Percentiles rank a stretch among this genome's conserved stretches.
phyloP scores from a whole-genome alignment of 306 rosid genomes.

The Inga leiocalycina region DNA sequence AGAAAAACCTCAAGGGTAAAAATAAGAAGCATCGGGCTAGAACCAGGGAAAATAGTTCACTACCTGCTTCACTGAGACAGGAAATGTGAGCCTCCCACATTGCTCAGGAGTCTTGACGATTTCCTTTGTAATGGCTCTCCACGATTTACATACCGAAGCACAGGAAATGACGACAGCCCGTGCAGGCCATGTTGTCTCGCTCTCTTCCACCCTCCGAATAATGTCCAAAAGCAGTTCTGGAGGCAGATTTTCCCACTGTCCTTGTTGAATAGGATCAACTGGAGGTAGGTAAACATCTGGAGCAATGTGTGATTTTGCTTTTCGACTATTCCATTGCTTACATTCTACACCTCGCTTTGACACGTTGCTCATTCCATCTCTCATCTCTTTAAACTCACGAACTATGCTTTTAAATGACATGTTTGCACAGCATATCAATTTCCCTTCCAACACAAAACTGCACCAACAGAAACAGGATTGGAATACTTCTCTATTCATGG shows the following conservation, averaged over 20 bases:
- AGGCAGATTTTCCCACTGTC: slow-evolving; percentile 75
- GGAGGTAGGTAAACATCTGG: slow-evolving; percentile 50
- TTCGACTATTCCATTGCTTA: slow-evolving; percentile 52
- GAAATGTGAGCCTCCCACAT: slow-evolving; percentile 84
- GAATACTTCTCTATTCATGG: neutral
- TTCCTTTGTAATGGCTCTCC: slow-evolving; percentile 66
- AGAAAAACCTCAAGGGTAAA: neutral
- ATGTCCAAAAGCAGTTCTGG: slow-evolving; percentile 78
- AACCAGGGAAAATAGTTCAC: neutral
- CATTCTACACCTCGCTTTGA: slow-evolving; percentile 59
- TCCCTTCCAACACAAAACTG: slow-evolving; percentile 36
- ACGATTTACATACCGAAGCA: slow-evolving; percentile 77
- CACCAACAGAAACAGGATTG: slow-evolving; percentile 17
- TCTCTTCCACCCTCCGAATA: slow-evolving; percentile 67
- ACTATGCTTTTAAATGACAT: slow-evolving; percentile 69
- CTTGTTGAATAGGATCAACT: slow-evolving; percentile 43
- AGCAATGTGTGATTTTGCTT: slow-evolving; percentile 64
- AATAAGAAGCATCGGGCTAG: neutral
- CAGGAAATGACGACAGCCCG: slow-evolving; percentile 62
- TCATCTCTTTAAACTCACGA: slow-evolving; percentile 64
- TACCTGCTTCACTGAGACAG: slow-evolving; percentile 87
- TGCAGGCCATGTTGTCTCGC: slow-evolving; percentile 73
- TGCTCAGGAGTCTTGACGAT: slow-evolving; percentile 72
- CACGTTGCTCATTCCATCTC: slow-evolving; percentile 59
- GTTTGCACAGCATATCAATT: slow-evolving; percentile 37